Conservation (phyloP, 805 yeast genomes). For the Tetrapisispora iriomotensis region DNA sequence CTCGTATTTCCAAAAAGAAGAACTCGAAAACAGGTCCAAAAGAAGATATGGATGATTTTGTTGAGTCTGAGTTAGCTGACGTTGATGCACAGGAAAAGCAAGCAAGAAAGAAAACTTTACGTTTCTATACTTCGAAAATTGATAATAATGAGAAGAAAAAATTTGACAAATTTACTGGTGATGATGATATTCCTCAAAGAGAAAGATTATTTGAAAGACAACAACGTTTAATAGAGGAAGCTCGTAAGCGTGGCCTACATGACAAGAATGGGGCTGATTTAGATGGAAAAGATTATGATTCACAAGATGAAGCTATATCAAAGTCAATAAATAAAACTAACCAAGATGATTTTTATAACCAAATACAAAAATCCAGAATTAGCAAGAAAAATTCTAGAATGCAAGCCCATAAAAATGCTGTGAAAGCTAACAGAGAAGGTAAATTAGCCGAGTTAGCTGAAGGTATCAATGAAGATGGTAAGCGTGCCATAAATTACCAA, state of each 20-base stretch:
- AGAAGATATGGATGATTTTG: slow-evolving; percentile 39
- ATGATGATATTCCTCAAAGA: slow-evolving; percentile 80
- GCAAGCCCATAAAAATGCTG: slow-evolving; percentile 59
- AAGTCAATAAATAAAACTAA: slow-evolving; percentile 34
- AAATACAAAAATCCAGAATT: slow-evolving; percentile 39
- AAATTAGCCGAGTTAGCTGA: slow-evolving; percentile 63
- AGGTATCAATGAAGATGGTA: slow-evolving; percentile 62
- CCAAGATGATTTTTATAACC: slow-evolving; percentile 52
- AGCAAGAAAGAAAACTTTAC: slow-evolving; percentile 66
- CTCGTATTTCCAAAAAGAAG: slow-evolving; percentile 37
- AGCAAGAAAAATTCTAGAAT: slow-evolving; percentile 46
- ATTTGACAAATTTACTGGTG: slow-evolving; percentile 60
- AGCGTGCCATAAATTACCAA: slow-evolving; percentile 91
- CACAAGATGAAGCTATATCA: slow-evolving; percentile 39
- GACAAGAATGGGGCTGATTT: slow-evolving; percentile 47
- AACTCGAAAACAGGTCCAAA: slow-evolving; percentile 17
- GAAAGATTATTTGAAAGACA: slow-evolving; percentile 88
- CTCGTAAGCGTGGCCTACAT: slow-evolving; percentile 70
- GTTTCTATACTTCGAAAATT: slow-evolving; percentile 95
- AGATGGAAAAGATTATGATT: slow-evolving; percentile 40
- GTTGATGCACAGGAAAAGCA: slow-evolving; percentile 82
- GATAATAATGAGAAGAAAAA: slow-evolving; percentile 70
- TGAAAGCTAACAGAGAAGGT: slow-evolving; percentile 76
- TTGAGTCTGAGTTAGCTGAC: slow-evolving; percentile 67
- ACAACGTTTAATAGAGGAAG: slow-evolving; percentile 78